phyloP scores from a whole-genome alignment of 2,329 filamentous ascomycete genomes.

The Alternaria dauci region DNA sequence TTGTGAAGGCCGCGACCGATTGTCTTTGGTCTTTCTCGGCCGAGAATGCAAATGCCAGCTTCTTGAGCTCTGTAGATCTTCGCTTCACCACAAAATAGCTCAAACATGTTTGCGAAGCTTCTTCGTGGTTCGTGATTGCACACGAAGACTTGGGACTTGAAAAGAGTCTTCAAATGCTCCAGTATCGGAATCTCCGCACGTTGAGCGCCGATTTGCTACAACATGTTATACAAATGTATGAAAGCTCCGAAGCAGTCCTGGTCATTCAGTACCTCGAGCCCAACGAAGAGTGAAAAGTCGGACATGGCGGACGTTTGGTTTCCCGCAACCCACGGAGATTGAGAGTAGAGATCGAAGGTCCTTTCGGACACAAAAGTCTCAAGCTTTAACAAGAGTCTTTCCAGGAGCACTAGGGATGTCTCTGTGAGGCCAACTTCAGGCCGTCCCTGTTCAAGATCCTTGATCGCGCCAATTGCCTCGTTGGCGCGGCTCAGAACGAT shows the following conservation, averaged over 20 bases:
- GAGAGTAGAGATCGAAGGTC: too few relatives aligned
- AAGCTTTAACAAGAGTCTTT: too few relatives aligned
- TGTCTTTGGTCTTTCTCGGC: fast-evolving
- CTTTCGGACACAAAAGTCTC: too few relatives aligned
- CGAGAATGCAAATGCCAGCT: fast-evolving
- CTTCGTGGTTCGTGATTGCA: neutral
- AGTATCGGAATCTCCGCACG: neutral
- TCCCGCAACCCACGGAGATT: too few relatives aligned
- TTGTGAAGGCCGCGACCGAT: too few relatives aligned
- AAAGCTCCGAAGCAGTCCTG: neutral
- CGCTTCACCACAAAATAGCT: fast-evolving
- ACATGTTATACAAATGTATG: neutral
- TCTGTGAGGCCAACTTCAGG: too few relatives aligned
- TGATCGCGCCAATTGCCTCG: too few relatives aligned
- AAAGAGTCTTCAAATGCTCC: neutral
- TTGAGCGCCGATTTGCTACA: neutral
- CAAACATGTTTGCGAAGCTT: neutral
- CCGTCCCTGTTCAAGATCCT: too few relatives aligned
- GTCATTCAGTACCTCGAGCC: neutral
- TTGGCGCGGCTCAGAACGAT: too few relatives aligned
- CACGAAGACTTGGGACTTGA: neutral
- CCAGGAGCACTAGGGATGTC: too few relatives aligned
- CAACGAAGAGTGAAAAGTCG: neutral
- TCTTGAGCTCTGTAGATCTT: too few relatives aligned
- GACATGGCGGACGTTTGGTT: too few relatives aligned